Evolutionary conservation across 192 early-diverging fungal species (phyloP).

Genomic region (Linnemannia exigua): DNA sequence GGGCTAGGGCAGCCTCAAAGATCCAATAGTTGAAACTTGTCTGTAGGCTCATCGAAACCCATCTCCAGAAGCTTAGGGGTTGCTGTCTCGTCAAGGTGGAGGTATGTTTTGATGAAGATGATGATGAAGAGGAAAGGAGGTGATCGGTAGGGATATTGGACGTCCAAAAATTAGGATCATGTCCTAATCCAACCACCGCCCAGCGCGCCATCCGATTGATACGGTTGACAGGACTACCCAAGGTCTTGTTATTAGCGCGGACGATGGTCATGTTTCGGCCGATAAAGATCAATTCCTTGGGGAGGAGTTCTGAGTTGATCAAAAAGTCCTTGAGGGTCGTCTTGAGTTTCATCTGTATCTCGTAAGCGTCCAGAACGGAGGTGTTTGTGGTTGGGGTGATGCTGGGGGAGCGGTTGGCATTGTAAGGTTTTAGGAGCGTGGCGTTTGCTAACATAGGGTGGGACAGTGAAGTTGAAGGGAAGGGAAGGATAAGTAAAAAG

Average conservation of each 20-base stretch:
- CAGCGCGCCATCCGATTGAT: slow-evolving; percentile 88
- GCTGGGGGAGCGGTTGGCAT: slow-evolving; percentile 61
- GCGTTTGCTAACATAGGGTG: slow-evolving; percentile 57
- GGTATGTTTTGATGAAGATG: neutral
- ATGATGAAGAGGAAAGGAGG: neutral
- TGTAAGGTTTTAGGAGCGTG: slow-evolving; percentile 78
- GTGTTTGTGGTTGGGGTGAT: slow-evolving; percentile 53
- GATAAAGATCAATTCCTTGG: slow-evolving; percentile 92
- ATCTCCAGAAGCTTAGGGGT: slow-evolving; percentile 22
- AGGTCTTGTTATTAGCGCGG: slow-evolving; percentile 85
- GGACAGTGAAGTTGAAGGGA: too few species aligned
- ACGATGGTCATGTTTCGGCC: slow-evolving; percentile 90
- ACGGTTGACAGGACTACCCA: slow-evolving; percentile 91
- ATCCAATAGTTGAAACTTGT: slow-evolving; percentile 58
- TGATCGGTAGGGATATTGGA: slow-evolving; percentile 5
- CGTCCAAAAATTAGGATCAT: slow-evolving; percentile 57
- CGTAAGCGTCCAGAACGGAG: slow-evolving; percentile 72
- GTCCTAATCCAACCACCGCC: slow-evolving; percentile 73
- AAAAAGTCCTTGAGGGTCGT: slow-evolving; percentile 79
- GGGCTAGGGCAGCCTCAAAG: slow-evolving; percentile 71
- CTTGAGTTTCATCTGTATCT: slow-evolving; percentile 84
- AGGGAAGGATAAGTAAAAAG: neutral
- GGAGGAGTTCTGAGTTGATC: slow-evolving; percentile 75
- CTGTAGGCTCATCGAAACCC: slow-evolving; percentile 28
- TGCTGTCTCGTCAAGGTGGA: neutral